Evolutionary conservation across 2,329 filamentous ascomycete species (phyloP).

Genomic region (Colletotrichum tabaci): DNA sequence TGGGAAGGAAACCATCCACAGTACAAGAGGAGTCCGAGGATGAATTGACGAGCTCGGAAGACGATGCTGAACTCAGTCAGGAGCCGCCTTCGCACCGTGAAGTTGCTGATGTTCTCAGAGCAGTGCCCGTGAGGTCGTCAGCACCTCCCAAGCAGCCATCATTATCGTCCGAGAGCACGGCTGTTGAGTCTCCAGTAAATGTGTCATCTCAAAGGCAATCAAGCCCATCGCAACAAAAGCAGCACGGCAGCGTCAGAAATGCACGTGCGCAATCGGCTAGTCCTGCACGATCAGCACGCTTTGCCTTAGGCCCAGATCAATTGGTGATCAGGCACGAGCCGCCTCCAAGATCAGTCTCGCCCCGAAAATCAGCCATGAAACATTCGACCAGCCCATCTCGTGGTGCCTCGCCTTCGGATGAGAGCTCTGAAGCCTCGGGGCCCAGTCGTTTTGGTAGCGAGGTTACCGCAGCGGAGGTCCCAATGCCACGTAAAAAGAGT

Average conservation of each 20-base stretch:
- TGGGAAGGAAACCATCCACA: conserved; percentile 59
- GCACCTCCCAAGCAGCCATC: conserved; percentile 34
- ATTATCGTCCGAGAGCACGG: conserved; percentile 29
- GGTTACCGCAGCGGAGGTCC: conserved; percentile 51
- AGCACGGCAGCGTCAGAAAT: conserved; percentile 43
- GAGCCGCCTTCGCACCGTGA: conserved; percentile 35
- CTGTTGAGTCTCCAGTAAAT: conserved; percentile 32
- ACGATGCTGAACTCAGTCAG: conserved; percentile 16
- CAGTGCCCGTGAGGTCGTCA: conserved; percentile 51
- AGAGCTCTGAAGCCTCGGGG: conserved; percentile 61
- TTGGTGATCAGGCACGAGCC: conserved; percentile 76
- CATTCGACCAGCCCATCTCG: conserved; percentile 68
- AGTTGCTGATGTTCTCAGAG: conserved; percentile 49
- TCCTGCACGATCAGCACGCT: conserved; percentile 78
- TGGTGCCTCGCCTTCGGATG: conserved; percentile 66
- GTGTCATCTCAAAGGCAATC: conserved; percentile 31
- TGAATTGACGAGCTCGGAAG: conserved; percentile 48
- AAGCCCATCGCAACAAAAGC: conserved; percentile 29
- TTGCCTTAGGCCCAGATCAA: conserved; percentile 70
- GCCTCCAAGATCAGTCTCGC: conserved; percentile 79
- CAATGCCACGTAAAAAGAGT: conserved; percentile 70
- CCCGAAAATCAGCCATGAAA: conserved; percentile 84
- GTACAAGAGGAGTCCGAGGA: conserved; percentile 64
- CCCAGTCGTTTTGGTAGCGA: conserved; percentile 46
- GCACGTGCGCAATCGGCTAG: conserved; percentile 68